Percentiles rank a stretch among this genome's conserved stretches.
These are phyloP conservation scores for Eucalyptus microcorys DNA, from an alignment of 345 rosid species.

Conservation along the genomic window DNA sequence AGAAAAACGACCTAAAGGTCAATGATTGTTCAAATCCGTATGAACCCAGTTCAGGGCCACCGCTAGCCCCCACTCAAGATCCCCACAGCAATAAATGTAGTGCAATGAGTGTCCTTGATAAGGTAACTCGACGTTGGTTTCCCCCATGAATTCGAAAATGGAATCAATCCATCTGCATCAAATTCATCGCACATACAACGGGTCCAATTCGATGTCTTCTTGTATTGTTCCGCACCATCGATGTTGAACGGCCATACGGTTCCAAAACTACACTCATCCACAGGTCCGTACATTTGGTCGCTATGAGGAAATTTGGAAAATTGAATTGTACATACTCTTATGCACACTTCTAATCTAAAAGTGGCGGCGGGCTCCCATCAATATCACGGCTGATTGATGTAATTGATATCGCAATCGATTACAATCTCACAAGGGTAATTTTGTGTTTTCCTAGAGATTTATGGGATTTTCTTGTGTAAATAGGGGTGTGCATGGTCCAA, in stretches of 20 bases:
- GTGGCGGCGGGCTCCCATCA: too few relatives aligned
- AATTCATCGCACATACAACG: fast-evolving
- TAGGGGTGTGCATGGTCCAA: too few relatives aligned
- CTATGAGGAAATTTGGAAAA: too few relatives aligned
- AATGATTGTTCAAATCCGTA: too few relatives aligned
- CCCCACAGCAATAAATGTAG: neutral
- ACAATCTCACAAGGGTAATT: neutral
- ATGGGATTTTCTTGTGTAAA: neutral
- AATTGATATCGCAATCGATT: neutral
- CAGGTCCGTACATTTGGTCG: too few relatives aligned
- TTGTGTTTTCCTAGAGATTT: neutral
- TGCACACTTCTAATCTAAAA: too few relatives aligned
- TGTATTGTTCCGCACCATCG: neutral
- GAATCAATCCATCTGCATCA: neutral
- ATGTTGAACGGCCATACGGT: fast-evolving
- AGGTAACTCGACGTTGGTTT: neutral
- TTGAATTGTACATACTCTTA: too few relatives aligned
- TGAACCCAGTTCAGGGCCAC: fast-evolving
- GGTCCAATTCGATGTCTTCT: neutral
- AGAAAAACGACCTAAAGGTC: too few relatives aligned
- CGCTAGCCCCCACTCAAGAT: neutral
- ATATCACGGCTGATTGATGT: neutral
- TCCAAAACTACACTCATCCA: too few relatives aligned
- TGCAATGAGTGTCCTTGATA: neutral
- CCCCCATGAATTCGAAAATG: neutral